phyloP scores from a whole-genome alignment of 148 eudicot genomes.

The Talinum fruticosum region DNA sequence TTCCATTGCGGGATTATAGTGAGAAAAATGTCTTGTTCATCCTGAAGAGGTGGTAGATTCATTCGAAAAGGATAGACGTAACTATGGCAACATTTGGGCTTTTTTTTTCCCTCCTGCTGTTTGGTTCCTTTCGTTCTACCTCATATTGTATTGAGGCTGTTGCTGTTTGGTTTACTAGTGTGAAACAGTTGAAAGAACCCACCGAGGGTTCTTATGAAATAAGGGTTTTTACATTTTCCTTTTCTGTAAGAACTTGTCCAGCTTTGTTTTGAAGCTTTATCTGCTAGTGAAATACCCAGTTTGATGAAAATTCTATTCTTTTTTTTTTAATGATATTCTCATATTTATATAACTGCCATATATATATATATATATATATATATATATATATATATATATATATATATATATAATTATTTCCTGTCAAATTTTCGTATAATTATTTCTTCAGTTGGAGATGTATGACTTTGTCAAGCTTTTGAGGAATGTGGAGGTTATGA shows the following conservation, averaged over 20 bases:
- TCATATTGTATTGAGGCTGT: constrained; percentile 26
- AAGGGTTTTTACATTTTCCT: constrained; percentile 17
- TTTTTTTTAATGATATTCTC: too few species aligned
- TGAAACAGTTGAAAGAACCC: constrained; percentile 35
- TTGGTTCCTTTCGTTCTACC: neutral
- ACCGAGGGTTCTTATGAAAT: constrained; percentile 33
- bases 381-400: too few species aligned
- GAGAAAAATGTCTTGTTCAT: constrained; percentile 21
- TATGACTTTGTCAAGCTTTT: too few species aligned
- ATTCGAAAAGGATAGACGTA: constrained; percentile 30
- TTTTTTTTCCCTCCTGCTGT: neutral
- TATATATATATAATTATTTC: too few species aligned
- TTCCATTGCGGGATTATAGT: constrained; percentile 29
- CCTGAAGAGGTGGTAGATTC: constrained; percentile 19
- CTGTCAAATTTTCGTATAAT: too few species aligned
- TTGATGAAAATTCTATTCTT: neutral
- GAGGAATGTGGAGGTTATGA: too few species aligned
- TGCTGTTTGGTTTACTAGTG: constrained; percentile 32
- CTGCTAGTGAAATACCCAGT: constrained; percentile 4
- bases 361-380: too few species aligned
- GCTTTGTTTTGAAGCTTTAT: neutral
- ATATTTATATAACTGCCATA: too few species aligned
- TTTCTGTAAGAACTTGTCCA: constrained; percentile 18
- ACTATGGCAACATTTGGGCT: constrained; percentile 27
- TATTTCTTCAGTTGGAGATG: too few species aligned